These are phyloP conservation scores for Tylopilus subfusipes DNA, from an alignment of 768 basidiomycete species.

Conservation along the genomic window DNA sequence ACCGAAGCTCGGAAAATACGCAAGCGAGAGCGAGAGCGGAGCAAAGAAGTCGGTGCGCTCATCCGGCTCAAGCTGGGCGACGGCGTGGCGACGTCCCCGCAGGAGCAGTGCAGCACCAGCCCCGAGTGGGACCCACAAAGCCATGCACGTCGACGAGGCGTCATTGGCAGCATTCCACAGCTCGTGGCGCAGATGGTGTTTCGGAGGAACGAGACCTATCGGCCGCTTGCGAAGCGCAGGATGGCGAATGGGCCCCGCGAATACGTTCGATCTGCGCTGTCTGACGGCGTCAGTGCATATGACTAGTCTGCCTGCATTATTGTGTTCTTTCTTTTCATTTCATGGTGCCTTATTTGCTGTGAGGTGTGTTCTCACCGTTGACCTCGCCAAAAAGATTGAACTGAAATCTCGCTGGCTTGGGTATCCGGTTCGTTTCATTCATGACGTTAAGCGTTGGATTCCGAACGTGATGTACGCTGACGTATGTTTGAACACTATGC, in stretches of 20 bases:
- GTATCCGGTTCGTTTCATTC: constrained; percentile 8
- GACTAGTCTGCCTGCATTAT: constrained; percentile 3
- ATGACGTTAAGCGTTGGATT: constrained; percentile 15
- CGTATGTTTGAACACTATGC: constrained; percentile 23
- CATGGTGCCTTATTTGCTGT: constrained; percentile 15
- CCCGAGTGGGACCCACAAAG: constrained; percentile 23
- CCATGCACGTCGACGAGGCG: constrained; percentile 19
- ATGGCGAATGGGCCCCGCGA: constrained; percentile 13
- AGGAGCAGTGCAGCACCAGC: constrained; percentile 16
- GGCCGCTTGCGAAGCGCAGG: constrained; percentile 39
- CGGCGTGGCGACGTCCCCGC: constrained; percentile 19
- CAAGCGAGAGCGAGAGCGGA: constrained; percentile 52
- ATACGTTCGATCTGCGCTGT: constrained; percentile 32
- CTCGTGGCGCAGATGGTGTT: constrained; percentile 48
- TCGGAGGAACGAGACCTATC: constrained; percentile 37
- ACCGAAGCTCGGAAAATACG: constrained; percentile 43
- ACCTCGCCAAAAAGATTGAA: constrained; percentile 13
- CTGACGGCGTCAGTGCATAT: constrained; percentile 15
- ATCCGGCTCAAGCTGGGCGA: constrained; percentile 52
- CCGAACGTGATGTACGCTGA: constrained; percentile 27
- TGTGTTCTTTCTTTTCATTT: background rate
- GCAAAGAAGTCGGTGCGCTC: constrained; percentile 53
- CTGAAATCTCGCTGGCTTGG: constrained; percentile 17
- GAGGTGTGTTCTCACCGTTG: constrained; percentile 19
- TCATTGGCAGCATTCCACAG: constrained; percentile 35